Evolutionary conservation across 2,329 filamentous ascomycete genomes (phyloP).

Genomic region (Trichoderma koningii): DNA sequence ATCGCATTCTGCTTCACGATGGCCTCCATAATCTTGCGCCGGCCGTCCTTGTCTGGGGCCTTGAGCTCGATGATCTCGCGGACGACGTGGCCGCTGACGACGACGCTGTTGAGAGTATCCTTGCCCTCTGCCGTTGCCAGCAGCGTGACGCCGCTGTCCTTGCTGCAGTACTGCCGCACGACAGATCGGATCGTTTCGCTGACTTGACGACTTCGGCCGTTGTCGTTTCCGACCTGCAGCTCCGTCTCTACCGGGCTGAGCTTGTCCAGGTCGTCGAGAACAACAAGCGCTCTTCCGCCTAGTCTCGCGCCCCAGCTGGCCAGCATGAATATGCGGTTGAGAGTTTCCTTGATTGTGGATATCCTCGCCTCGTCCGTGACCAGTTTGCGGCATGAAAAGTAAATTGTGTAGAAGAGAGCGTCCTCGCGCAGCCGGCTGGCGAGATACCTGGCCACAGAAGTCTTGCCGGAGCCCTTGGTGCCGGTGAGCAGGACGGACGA

Average conservation of each 20-base stretch:
- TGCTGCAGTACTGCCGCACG: conserved; percentile 79
- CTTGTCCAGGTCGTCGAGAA: conserved; percentile 91
- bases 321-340: conserved; percentile 80
- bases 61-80: conserved; percentile 88
- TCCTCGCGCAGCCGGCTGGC: conserved; percentile 72
- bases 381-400: conserved; percentile 83
- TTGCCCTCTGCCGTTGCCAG: conserved; percentile 91
- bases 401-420: conserved; percentile 77
- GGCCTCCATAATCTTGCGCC: conserved; percentile 79
- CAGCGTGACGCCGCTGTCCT: conserved; percentile 78
- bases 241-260: conserved; percentile 93
- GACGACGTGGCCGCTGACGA: conserved; percentile 89
- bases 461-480: conserved; percentile 88
- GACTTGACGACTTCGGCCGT: conserved; percentile 86
- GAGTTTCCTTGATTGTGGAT: conserved; percentile 84
- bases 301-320: conserved; percentile 90
- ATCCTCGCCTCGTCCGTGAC: conserved; percentile 90
- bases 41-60: conserved; percentile 88
- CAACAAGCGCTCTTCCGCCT: conserved; percentile 79
- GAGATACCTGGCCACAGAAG: conserved; percentile 73
- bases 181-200: conserved; percentile 85
- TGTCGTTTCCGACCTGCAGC: conserved; percentile 89
- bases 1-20: conserved; percentile 63
- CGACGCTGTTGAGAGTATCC: conserved; percentile 84
- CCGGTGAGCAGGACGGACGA: conserved; percentile 91